phyloP scores from a whole-genome alignment of 2,329 filamentous ascomycete genomes.

The Phyllachora maydis region DNA sequence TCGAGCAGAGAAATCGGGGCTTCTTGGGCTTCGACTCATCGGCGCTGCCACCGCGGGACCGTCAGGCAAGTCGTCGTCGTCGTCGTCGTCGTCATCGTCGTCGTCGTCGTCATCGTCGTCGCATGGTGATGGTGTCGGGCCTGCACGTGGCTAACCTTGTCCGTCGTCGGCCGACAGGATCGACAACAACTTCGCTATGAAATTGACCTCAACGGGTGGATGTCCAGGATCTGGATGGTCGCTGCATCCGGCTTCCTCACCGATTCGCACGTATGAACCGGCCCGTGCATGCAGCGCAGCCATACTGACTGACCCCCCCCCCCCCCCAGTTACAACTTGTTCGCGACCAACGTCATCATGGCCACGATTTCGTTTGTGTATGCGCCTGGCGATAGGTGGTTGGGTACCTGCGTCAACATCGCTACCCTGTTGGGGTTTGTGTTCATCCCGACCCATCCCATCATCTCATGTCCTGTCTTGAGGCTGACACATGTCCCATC shows the following conservation, averaged over 20 bases:
- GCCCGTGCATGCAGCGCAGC: not conserved
- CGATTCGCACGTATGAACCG: constrained; percentile 20
- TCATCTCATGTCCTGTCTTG: not conserved
- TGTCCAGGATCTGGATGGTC: constrained; percentile 30
- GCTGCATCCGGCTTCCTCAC: constrained; percentile 32
- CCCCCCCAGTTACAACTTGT: constrained; percentile 24
- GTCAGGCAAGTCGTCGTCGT: too few species aligned
- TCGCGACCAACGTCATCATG: constrained; percentile 32
- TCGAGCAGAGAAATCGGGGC: constrained; percentile 25
- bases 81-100: constrained; percentile 6
- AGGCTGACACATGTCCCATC: too few species aligned
- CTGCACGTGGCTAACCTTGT: not conserved
- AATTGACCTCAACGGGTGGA: constrained; percentile 32
- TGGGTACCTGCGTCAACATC: constrained; percentile 26
- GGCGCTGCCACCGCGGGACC: constrained; percentile 24
- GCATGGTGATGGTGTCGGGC: not conserved
- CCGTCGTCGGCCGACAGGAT: constrained; percentile 13
- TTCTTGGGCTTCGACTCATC: constrained; percentile 28
- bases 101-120: not conserved
- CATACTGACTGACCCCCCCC: not conserved
- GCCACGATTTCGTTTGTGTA: constrained; percentile 30
- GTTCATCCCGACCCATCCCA: not conserved
- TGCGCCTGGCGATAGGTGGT: constrained; percentile 23
- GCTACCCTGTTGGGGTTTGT: constrained; percentile 23
- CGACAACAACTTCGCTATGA: constrained; percentile 29